Evolutionary conservation across 2,329 filamentous ascomycete species (phyloP), one percentile per base, ranked within the genome.

Genomic region (Intubia oerlemansii): DNA sequence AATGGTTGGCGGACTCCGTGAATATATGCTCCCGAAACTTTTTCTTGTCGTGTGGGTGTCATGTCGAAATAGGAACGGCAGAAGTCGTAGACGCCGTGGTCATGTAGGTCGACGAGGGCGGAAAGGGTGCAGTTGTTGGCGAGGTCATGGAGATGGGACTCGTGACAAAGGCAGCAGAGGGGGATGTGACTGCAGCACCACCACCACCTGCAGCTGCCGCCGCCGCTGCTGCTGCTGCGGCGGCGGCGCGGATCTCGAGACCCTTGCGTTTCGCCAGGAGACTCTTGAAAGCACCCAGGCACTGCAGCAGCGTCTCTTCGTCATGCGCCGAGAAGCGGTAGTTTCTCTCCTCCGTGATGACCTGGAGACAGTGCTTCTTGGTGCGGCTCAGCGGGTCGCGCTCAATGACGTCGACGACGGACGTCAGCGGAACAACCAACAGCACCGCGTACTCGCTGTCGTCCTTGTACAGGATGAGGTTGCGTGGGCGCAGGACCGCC

Each of bases 261-360:
- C 76, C 73, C 38, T 65, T 66, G 31, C 76, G 57, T 53, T 72
- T 81, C 22, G 70, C 65, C 23, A 88, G 52, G 32, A 85, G 52
- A 45, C 82, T 92, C 54, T 95, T 95, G 53, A 93, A 71, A 0
- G 82, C 79, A 3, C 85, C 88, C 1, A 98, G 59, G 54, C 81
- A 91, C 38, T 74, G 75, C 22, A 84, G 71, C 32, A 95, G 55
- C 2, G 64, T 60, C 42, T 93, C 81, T 47, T 98, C 88, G 42
- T 80, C 71, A 13, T 66, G 58, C 0, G 82, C 69, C 44, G 74
- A 79, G 38, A 88, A 76, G 17, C 73, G 66, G 41, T 74, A 79
- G 31, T 66, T 77, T 52, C 81, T 88, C 45, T 95, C 85, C 42
- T 93, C 85, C 20, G 77, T 79, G 43, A 98, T 92, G 41, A 95